A percentile compares a stretch with the other conserved stretches of the same genome.
Evolutionary conservation across 768 basidiomycete genomes (phyloP).

Genomic region (Boletus sensibilis): DNA sequence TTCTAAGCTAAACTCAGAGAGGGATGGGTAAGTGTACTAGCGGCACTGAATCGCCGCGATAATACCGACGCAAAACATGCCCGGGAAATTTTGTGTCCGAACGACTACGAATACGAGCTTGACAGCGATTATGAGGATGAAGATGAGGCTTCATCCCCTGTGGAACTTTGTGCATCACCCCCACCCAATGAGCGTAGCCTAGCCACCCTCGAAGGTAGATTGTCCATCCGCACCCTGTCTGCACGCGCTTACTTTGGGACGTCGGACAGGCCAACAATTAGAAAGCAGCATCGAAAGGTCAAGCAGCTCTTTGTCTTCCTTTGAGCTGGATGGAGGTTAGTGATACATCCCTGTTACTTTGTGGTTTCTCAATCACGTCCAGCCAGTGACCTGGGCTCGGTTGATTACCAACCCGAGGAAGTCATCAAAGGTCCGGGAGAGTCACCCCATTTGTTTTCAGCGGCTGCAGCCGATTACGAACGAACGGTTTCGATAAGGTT

Average conservation of each 20-base stretch:
- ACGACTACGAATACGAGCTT: slow-evolving; percentile 17
- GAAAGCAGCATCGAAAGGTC: not conserved
- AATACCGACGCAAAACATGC: not conserved
- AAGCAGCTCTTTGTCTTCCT: slow-evolving; percentile 7
- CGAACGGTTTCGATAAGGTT: slow-evolving; percentile 8
- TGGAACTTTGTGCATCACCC: not conserved
- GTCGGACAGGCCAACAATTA: slow-evolving; percentile 3
- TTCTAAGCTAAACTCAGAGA: slow-evolving; percentile 11
- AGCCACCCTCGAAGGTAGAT: slow-evolving; percentile 1
- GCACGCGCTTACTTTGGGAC: not conserved
- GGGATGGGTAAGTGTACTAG: slow-evolving; percentile 9
- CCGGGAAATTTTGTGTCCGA: slow-evolving; percentile 6
- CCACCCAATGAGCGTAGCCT: not conserved
- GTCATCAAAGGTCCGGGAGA: slow-evolving; percentile 1
- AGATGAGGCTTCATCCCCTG: not conserved
- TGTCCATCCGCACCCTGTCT: not conserved
- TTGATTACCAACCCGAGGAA: slow-evolving; percentile 3
- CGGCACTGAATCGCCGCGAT: not conserved
- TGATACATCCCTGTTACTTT: not conserved
- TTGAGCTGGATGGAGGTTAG: slow-evolving; percentile 12
- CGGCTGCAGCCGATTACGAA: not conserved
- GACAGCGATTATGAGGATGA: slow-evolving; percentile 31
- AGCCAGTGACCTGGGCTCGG: slow-evolving; percentile 5
- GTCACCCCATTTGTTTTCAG: not conserved
- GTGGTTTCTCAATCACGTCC: slow-evolving; percentile 5